Percentiles rank a stretch among this genome's conserved stretches.
phyloP scores from a whole-genome alignment of 2,329 filamentous ascomycete genomes.

The Lizonia empirigonia region DNA sequence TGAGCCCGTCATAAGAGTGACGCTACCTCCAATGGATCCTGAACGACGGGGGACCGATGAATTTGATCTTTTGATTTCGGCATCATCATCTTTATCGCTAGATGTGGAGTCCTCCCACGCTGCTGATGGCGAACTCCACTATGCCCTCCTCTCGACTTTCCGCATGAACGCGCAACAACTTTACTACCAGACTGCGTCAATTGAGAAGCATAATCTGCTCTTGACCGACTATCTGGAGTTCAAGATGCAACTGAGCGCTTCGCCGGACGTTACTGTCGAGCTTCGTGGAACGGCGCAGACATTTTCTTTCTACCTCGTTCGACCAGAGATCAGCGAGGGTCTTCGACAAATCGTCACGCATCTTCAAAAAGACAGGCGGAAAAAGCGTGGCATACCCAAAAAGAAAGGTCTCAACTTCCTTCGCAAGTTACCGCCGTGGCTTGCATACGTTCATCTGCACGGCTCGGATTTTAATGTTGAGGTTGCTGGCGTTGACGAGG shows the following conservation, averaged over 20 bases:
- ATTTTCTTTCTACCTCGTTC: constrained; percentile 85
- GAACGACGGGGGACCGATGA: constrained; percentile 69
- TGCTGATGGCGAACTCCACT: constrained; percentile 79
- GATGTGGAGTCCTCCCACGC: constrained; percentile 97
- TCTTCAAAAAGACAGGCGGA: constrained; percentile 61
- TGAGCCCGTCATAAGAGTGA: constrained; percentile 90
- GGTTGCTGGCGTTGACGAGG: constrained; percentile 83
- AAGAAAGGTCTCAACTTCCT: constrained; percentile 64
- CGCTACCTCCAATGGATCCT: constrained; percentile 76
- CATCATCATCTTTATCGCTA: constrained; percentile 88
- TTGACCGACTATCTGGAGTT: constrained; percentile 87
- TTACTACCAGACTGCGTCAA: constrained; percentile 89
- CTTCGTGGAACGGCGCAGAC: constrained; percentile 81
- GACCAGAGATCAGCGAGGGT: constrained; percentile 90
- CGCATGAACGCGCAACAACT: constrained; percentile 84
- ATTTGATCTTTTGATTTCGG: constrained; percentile 93
- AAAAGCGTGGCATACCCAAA: constrained; percentile 49
- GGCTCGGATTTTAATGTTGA: constrained; percentile 89
- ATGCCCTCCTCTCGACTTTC: constrained; percentile 81
- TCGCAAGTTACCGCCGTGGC: constrained; percentile 80
- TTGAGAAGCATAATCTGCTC: constrained; percentile 83
- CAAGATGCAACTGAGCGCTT: constrained; percentile 81
- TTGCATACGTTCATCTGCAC: constrained; percentile 81
- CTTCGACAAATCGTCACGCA: constrained; percentile 90
- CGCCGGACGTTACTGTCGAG: constrained; percentile 83